Percentiles rank a stretch among this genome's conserved stretches.
Evolutionary conservation across 768 basidiomycete species (phyloP).

Genomic region (Auriscalpium orientale): DNA sequence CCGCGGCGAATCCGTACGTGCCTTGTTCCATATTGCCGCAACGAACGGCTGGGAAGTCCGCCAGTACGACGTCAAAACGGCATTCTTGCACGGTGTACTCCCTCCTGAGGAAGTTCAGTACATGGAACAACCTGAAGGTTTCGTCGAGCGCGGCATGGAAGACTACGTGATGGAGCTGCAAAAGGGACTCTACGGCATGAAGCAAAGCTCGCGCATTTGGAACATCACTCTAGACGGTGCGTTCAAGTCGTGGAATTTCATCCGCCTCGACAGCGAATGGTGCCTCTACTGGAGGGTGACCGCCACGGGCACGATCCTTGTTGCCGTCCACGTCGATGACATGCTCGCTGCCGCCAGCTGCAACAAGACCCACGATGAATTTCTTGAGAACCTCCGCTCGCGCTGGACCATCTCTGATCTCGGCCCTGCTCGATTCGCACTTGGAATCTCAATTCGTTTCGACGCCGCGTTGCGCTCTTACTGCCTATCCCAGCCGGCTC

Average conservation of each 20-base stretch:
- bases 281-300: background rate
- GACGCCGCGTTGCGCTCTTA: background rate
- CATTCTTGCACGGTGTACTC: slow-evolving; percentile 28
- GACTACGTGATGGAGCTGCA: slow-evolving; percentile 3
- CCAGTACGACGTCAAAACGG: slow-evolving; percentile 34
- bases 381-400: background rate
- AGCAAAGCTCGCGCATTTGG: slow-evolving; percentile 28
- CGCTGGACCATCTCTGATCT: background rate
- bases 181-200: slow-evolving; percentile 29
- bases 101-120: slow-evolving; percentile 21
- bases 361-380: background rate
- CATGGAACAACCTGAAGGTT: slow-evolving; percentile 28
- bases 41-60: slow-evolving; percentile 26
- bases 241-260: background rate
- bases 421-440: background rate
- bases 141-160: slow-evolving; percentile 9
- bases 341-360: background rate
- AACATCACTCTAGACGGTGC: slow-evolving; percentile 19
- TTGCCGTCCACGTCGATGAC: background rate
- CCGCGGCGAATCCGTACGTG: slow-evolving; percentile 29
- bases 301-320: background rate
- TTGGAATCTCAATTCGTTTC: background rate
- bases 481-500: background rate
- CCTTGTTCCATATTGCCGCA: slow-evolving; percentile 30
- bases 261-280: background rate